Conservation (phyloP, 192 early-diverging fungal genomes). For the Entomortierella beljakovae region DNA sequence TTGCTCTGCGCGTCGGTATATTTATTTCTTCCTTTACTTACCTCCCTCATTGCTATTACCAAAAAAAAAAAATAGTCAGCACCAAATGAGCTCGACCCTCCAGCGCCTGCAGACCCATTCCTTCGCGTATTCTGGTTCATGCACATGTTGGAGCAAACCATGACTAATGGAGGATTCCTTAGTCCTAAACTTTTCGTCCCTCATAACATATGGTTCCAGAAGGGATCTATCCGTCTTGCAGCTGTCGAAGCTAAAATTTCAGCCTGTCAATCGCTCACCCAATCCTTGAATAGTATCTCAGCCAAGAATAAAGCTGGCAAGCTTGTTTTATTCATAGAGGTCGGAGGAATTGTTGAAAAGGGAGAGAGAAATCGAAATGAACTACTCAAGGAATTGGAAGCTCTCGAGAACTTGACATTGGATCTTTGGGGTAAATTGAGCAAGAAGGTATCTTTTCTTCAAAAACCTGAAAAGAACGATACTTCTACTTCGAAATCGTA, state of each 20-base stretch:
- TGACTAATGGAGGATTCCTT: conserved; percentile 56
- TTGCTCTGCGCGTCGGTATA: not conserved
- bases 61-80: conserved; percentile 2
- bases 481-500: not conserved
- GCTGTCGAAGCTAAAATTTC: conserved; percentile 48
- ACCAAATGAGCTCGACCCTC: conserved; percentile 8
- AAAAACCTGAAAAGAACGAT: conserved; percentile 19
- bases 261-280: conserved; percentile 34
- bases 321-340: conserved; percentile 14
- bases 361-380: conserved; percentile 20
- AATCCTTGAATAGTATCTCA: conserved; percentile 11
- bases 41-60: no score
- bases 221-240: conserved; percentile 24
- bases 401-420: conserved; percentile 11
- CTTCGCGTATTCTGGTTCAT: conserved; percentile 58
- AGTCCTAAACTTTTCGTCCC: conserved; percentile 51
- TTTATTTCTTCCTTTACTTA: not conserved
- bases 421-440: conserved; percentile 29
- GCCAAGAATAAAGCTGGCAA: conserved; percentile 14
- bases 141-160: conserved; percentile 53
- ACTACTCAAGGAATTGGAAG: conserved; percentile 26
- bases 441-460: conserved; percentile 48
- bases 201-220: conserved; percentile 50
- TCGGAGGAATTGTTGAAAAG: conserved; percentile 20
- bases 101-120: conserved; percentile 36